A percentile compares a stretch with the other conserved stretches of the same genome.
phyloP scores from a whole-genome alignment of 768 basidiomycete species.

The Pholiota conissans region DNA sequence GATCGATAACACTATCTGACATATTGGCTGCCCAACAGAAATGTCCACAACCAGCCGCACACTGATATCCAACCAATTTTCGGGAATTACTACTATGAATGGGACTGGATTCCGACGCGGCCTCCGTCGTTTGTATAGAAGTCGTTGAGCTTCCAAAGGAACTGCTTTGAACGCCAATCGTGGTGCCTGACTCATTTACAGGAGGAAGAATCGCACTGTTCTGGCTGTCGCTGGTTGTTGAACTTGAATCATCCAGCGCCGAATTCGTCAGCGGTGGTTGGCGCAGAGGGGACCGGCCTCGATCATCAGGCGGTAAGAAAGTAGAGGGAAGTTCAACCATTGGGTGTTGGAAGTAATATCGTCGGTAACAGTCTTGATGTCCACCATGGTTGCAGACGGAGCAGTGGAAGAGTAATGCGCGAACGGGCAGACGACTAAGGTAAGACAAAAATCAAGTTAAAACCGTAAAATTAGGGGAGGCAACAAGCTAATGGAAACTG shows the following conservation, averaged over 20 bases:
- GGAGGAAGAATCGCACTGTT: background rate
- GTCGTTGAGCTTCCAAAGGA: background rate
- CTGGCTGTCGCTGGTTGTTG: background rate
- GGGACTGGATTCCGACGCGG: conserved; percentile 17
- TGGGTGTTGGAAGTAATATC: conserved; percentile 62
- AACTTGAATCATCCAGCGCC: conserved; percentile 25
- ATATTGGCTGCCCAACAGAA: conserved; percentile 64
- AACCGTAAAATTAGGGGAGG: background rate
- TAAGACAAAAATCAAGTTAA: conserved; percentile 4
- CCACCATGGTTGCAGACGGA: conserved; percentile 79
- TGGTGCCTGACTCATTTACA: background rate
- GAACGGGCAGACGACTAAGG: conserved; percentile 73
- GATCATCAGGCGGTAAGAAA: conserved; percentile 10
- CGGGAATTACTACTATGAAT: conserved; percentile 3
- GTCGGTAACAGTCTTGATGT: conserved; percentile 75
- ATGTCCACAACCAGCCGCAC: conserved; percentile 84
- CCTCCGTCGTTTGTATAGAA: conserved; percentile 8
- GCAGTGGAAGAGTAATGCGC: conserved; percentile 69
- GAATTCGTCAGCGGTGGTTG: conserved; percentile 7
- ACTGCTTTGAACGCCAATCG: conserved; percentile 16
- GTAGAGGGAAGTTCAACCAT: conserved; percentile 46
- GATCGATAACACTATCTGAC: background rate
- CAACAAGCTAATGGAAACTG: conserved; percentile 23
- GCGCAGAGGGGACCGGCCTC: conserved; percentile 16
- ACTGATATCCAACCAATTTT: conserved; percentile 55